phyloP scores from a whole-genome alignment of 2,329 filamentous ascomycete genomes.

The Berkeleyomyces rouxiae region DNA sequence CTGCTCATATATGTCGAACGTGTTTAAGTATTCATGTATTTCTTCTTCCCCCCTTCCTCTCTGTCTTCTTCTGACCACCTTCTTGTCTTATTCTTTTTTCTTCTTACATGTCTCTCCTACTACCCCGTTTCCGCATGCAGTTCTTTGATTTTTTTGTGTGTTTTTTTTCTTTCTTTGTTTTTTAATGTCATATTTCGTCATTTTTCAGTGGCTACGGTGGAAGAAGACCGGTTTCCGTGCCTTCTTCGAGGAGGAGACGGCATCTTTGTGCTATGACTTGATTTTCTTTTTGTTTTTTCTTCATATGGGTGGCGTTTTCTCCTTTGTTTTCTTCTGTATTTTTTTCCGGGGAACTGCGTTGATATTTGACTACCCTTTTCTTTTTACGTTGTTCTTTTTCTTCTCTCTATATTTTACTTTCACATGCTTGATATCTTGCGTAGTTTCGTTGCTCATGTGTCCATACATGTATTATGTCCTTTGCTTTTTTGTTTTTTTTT shows the following conservation, averaged over 20 bases:
- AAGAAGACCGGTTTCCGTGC: too few relatives aligned
- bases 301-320: neutral
- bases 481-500: too few relatives aligned
- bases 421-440: too few relatives aligned
- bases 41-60: neutral
- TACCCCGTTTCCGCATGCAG: neutral
- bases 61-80: neutral
- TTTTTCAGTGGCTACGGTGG: neutral
- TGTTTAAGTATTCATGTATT: slow-evolving; percentile 21
- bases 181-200: slow-evolving; percentile 1
- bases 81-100: neutral
- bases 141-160: neutral
- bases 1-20: slow-evolving; percentile 57
- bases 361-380: neutral
- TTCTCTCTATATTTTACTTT: neutral
- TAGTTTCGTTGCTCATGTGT: too few relatives aligned
- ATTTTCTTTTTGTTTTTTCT: neutral
- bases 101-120: neutral
- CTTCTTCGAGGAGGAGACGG: neutral
- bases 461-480: too few relatives aligned
- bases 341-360: neutral
- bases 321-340: too few relatives aligned
- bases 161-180: slow-evolving; percentile 3
- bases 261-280: neutral
- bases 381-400: neutral